Percentiles rank a stretch among this genome's conserved stretches.
Conservation (phyloP, 495 filamentous ascomycete genomes). For the Neurospora sp. region DNA sequence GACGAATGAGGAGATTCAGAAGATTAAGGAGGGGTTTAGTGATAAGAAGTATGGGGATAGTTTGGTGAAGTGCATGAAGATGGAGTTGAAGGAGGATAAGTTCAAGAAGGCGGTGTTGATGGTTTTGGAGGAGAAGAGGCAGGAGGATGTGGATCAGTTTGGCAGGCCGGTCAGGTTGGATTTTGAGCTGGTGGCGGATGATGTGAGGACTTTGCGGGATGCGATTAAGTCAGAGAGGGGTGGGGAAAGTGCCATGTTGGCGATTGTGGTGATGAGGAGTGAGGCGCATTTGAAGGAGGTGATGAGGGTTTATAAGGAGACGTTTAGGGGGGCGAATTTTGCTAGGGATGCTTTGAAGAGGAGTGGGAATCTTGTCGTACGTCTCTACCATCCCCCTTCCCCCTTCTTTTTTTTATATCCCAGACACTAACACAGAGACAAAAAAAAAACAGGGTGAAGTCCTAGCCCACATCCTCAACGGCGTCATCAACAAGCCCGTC, state of each 20-base stretch:
- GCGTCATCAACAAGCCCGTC: slow-evolving; percentile 88
- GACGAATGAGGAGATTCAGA: slow-evolving; percentile 72
- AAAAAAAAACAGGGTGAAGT: slow-evolving; percentile 64
- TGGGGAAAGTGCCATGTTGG: slow-evolving; percentile 84
- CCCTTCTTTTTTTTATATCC: neutral
- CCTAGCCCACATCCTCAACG: slow-evolving; percentile 91
- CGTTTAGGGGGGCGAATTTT: slow-evolving; percentile 61
- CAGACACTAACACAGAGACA: neutral
- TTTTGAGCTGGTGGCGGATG: slow-evolving; percentile 50
- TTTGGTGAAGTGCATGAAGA: slow-evolving; percentile 76
- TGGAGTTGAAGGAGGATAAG: slow-evolving; percentile 87
- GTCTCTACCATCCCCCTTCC: slow-evolving; percentile 24
- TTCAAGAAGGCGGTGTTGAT: slow-evolving; percentile 84
- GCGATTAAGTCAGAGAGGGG: slow-evolving; percentile 66
- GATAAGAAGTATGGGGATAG: slow-evolving; percentile 88
- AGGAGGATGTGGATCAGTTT: slow-evolving; percentile 60
- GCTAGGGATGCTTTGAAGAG: slow-evolving; percentile 78
- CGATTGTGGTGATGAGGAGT: slow-evolving; percentile 68
- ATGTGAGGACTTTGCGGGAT: slow-evolving; percentile 60
- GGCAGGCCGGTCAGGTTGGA: slow-evolving; percentile 30
- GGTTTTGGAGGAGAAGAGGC: slow-evolving; percentile 68
- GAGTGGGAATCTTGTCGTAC: slow-evolving; percentile 81
- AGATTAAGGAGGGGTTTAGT: slow-evolving; percentile 85
- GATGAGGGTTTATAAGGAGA: slow-evolving; percentile 58
- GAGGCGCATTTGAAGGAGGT: slow-evolving; percentile 78